phyloP scores from a whole-genome alignment of 73 alveolate genomes.

The Blepharisma stoltei region DNA sequence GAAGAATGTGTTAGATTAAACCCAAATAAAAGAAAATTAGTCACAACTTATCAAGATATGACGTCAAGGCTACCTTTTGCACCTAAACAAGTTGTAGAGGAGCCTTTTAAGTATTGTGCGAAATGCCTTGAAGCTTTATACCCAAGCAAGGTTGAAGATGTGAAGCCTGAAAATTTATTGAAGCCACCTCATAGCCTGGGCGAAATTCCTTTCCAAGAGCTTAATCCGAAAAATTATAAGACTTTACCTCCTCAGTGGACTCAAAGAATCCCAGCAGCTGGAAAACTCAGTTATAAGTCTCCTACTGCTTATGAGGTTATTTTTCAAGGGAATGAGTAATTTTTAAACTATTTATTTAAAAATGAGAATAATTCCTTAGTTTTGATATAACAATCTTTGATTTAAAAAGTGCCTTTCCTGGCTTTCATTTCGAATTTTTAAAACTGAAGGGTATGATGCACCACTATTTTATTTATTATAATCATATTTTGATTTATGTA shows the following conservation, averaged over 20 bases:
- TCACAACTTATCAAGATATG: conserved; percentile 37
- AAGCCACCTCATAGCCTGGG: conserved; percentile 37
- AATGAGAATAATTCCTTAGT: too few relatives aligned
- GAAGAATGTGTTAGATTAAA: background rate
- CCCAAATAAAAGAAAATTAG: conserved; percentile 35
- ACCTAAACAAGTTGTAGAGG: background rate
- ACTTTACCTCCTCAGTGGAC: conserved; percentile 52
- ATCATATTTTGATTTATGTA: too few relatives aligned
- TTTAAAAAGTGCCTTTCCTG: too few relatives aligned
- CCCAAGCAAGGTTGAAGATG: conserved; percentile 31
- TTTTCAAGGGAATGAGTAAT: background rate
- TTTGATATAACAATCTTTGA: too few relatives aligned
- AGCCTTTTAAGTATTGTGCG: conserved; percentile 27
- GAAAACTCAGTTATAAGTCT: conserved; percentile 31
- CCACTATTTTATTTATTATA: too few relatives aligned
- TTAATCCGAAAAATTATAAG: conserved; percentile 45
- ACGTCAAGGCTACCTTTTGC: conserved; percentile 29
- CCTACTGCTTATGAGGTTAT: conserved; percentile 21
- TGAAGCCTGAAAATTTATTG: conserved; percentile 24
- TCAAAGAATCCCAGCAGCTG: conserved; percentile 54
- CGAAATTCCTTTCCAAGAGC: conserved; percentile 37
- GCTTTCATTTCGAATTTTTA: too few relatives aligned
- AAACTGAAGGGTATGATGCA: too few relatives aligned
- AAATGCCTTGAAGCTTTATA: conserved; percentile 20
- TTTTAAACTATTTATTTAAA: too few relatives aligned